A percentile compares a stretch with the other conserved stretches of the same genome.
Conservation (phyloP, 75 land plant genomes). For the Pinus taeda region DNA sequence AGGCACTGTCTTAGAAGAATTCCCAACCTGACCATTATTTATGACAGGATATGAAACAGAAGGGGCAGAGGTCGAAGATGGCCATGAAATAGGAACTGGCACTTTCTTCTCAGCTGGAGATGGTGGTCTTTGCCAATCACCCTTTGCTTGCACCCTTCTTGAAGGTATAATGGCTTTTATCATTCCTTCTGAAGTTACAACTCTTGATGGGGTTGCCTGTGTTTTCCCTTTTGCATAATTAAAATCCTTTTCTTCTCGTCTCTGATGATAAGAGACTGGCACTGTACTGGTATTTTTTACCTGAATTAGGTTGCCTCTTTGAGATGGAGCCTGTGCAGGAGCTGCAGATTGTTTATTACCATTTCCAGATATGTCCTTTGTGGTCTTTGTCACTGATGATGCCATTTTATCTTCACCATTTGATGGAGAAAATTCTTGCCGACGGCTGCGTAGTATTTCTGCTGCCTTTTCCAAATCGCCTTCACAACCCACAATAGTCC, state of each 20-base stretch:
- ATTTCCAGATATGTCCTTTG: slow-evolving; percentile 18
- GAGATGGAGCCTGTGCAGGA: slow-evolving; percentile 6
- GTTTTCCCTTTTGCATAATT: slow-evolving; percentile 29
- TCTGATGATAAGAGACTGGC: slow-evolving; percentile 23
- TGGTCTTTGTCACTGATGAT: slow-evolving; percentile 1
- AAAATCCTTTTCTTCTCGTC: slow-evolving; percentile 49
- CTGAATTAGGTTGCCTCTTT: slow-evolving; percentile 11
- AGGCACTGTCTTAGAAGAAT: slow-evolving; percentile 22
- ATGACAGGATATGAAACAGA: slow-evolving; percentile 33
- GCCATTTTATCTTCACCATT: slow-evolving; percentile 30
- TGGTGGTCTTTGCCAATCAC: slow-evolving; percentile 36
- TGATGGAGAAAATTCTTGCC: slow-evolving; percentile 27
- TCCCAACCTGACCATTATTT: slow-evolving; percentile 33
- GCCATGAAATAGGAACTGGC: slow-evolving; percentile 31
- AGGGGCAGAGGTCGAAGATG: slow-evolving; percentile 19
- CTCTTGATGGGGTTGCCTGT: slow-evolving; percentile 9
- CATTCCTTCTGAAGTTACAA: slow-evolving; percentile 8
- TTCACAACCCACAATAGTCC: slow-evolving; percentile 69
- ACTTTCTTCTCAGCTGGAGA: slow-evolving; percentile 13
- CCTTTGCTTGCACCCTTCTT: slow-evolving; percentile 22
- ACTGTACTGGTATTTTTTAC: slow-evolving; percentile 7
- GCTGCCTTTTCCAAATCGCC: slow-evolving; percentile 79
- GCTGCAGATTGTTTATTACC: slow-evolving; percentile 12
- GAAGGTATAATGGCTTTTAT: slow-evolving; percentile 21
- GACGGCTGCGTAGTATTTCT: slow-evolving; percentile 42